Percentiles rank a stretch among this genome's conserved stretches.
These are phyloP conservation scores for Lanmaoa pseudosensibilis DNA, from an alignment of 768 basidiomycete genomes.

Conservation along the genomic window DNA sequence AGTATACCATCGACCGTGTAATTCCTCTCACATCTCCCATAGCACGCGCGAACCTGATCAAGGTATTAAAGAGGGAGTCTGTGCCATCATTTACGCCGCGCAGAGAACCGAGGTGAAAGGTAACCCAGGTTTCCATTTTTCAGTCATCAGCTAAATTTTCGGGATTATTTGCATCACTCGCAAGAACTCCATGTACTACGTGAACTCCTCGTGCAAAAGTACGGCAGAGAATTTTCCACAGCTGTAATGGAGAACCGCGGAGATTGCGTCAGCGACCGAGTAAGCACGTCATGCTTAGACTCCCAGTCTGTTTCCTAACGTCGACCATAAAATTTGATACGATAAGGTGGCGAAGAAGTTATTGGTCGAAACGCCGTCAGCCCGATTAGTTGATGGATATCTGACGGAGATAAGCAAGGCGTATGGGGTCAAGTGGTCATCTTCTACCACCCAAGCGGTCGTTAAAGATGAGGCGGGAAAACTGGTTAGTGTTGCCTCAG, in stretches of 20 bases:
- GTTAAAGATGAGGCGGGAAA: conserved; percentile 35
- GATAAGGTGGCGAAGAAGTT: conserved; percentile 76
- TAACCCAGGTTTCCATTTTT: conserved; percentile 21
- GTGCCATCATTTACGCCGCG: conserved; percentile 86
- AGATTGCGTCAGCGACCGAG: conserved; percentile 79
- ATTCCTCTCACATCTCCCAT: conserved; percentile 10
- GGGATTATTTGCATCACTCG: background rate
- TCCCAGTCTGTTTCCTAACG: background rate
- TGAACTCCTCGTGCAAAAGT: conserved; percentile 95
- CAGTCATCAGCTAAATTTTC: conserved; percentile 3
- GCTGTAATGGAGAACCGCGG: conserved; percentile 86
- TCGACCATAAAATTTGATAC: background rate
- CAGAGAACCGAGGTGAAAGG: conserved; percentile 91
- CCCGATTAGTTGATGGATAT: conserved; percentile 83
- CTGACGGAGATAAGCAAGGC: conserved; percentile 86
- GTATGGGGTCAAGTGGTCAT: conserved; percentile 72
- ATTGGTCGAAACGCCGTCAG: conserved; percentile 62
- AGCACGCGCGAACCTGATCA: conserved; percentile 86
- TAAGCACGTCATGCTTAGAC: conserved; percentile 37
- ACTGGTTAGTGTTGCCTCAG: conserved; percentile 37
- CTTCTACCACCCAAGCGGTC: conserved; percentile 33
- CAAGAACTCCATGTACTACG: conserved; percentile 86
- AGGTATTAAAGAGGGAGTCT: conserved; percentile 83
- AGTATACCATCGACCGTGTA: conserved; percentile 4
- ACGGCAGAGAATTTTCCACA: conserved; percentile 84